Base-by-base conservation (phyloP, 257 asterid genomes). In the Nicotiana tomentosiformis region DNA sequence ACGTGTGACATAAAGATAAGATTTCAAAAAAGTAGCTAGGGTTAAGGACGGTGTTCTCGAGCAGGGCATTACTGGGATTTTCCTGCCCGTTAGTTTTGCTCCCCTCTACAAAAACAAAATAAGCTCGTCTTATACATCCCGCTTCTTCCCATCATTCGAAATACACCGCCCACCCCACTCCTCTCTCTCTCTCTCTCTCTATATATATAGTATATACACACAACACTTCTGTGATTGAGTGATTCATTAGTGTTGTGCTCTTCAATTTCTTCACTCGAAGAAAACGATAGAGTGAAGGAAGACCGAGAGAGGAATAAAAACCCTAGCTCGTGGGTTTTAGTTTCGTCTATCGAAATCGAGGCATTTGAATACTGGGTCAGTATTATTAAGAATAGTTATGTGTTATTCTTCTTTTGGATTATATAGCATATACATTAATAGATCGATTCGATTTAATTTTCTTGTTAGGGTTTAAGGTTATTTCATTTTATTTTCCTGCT, bases 81-180 rank as follows among this genome's bases (percentile, higher is more conserved):
- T 46, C 81, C 78, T 86, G 85, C 90, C 94, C 90, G 88, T 70
- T 81, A 11, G 70, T 26, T 69, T 62, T 14, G 5, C 5, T 1
- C 18, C 17, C 58, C 58, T 53, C 58, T 53, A 53, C 58, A 53
- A 14, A 53, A 11, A 53, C 58, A 53, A 53, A 53, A 53, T 11
- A 53, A 53, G 10, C 67, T 18, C 20, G 26, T 66, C 53, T 78
- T 61, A 64, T 77, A 69, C 84, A 90, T 88, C 91, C 94, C 93
- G 95, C 93, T 89, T 87, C 88, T 90, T 89, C 90, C 80, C 58
- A 53, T 49, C 35, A 83, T 91, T 90, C 90, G 91, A 90, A 90
- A 89, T 53, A 80, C 43, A 49, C 39, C 18, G 12, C 14, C 37
- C 84, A 89, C 68, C 18, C 20, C 43, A 5, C 84, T 26, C 35